Conservation (phyloP, 768 basidiomycete genomes). For the Suillus decipiens region DNA sequence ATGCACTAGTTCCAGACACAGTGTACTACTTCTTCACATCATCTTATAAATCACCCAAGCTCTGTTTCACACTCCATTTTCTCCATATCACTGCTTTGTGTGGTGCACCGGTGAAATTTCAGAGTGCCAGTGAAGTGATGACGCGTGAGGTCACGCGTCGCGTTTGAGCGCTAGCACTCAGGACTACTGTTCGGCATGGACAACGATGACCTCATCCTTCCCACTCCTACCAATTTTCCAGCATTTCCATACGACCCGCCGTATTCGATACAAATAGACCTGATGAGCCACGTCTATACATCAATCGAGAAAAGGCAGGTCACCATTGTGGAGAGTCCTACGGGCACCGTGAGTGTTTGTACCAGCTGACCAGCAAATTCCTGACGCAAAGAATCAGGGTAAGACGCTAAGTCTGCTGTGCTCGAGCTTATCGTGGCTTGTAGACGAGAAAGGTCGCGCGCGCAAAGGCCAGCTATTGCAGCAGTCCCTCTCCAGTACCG, state of each 20-base stretch:
- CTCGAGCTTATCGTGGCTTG: constrained; percentile 73
- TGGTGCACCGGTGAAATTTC: neutral
- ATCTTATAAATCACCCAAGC: constrained; percentile 17
- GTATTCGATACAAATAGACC: constrained; percentile 80
- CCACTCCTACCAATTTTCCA: constrained; percentile 68
- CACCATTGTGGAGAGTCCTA: constrained; percentile 86
- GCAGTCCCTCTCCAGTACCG: constrained; percentile 24
- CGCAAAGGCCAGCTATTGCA: constrained; percentile 62
- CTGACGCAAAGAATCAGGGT: constrained; percentile 50
- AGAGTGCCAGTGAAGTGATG: neutral
- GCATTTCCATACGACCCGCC: constrained; percentile 85
- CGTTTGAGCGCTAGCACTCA: constrained; percentile 12
- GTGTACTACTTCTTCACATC: constrained; percentile 27
- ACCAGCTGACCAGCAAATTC: neutral
- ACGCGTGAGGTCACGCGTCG: constrained; percentile 19
- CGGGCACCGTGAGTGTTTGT: constrained; percentile 67
- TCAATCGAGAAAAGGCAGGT: constrained; percentile 76
- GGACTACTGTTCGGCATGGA: constrained; percentile 10
- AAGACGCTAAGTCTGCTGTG: constrained; percentile 85
- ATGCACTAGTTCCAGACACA: constrained; percentile 26
- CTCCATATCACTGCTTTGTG: neutral
- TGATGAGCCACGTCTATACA: constrained; percentile 87
- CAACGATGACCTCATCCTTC: constrained; percentile 37
- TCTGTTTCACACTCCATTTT: constrained; percentile 6
- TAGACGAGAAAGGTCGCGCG: constrained; percentile 68